phyloP scores from a whole-genome alignment of 345 rosid species.

The Citrus maxima region DNA sequence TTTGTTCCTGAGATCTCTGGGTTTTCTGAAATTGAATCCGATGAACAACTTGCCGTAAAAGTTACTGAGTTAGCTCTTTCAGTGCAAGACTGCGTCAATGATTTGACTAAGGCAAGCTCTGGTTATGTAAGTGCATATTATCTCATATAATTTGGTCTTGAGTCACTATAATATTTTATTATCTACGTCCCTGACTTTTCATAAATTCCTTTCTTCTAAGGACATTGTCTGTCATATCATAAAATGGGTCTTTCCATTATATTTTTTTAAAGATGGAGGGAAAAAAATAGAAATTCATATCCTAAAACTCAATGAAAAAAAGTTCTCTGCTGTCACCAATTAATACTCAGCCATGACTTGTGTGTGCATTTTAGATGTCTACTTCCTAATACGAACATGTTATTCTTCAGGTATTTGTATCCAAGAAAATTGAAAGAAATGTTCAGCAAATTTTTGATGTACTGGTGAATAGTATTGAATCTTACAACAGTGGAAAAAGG shows the following conservation, averaged over 20 bases:
- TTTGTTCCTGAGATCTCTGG: constrained; percentile 61
- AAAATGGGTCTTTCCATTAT: too few relatives aligned
- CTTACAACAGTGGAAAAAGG: constrained; percentile 29
- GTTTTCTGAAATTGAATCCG: constrained; percentile 43
- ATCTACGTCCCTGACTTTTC: background rate
- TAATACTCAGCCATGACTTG: background rate
- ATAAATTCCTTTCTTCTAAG: too few relatives aligned
- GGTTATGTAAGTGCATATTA: constrained; percentile 45
- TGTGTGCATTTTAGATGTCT: background rate
- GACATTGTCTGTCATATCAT: too few relatives aligned
- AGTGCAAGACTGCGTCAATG: constrained; percentile 42
- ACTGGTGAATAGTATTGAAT: constrained; percentile 35
- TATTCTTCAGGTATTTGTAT: constrained; percentile 52
- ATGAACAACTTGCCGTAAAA: constrained; percentile 54
- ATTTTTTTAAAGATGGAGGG: background rate
- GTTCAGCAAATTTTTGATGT: constrained; percentile 42
- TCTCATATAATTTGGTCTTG: background rate
- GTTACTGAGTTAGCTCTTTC: constrained; percentile 51
- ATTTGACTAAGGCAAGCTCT: constrained; percentile 44
- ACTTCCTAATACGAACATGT: background rate
- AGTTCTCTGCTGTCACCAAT: background rate
- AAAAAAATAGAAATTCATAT: background rate
- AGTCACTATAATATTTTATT: background rate
- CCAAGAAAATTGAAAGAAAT: constrained; percentile 41
- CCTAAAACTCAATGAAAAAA: background rate